A percentile compares a stretch with the other conserved stretches of the same genome.
These are phyloP conservation scores for Hymenochaete sp. DNA, from an alignment of 1,284 basidiomycete genomes.

Conservation along the genomic window DNA sequence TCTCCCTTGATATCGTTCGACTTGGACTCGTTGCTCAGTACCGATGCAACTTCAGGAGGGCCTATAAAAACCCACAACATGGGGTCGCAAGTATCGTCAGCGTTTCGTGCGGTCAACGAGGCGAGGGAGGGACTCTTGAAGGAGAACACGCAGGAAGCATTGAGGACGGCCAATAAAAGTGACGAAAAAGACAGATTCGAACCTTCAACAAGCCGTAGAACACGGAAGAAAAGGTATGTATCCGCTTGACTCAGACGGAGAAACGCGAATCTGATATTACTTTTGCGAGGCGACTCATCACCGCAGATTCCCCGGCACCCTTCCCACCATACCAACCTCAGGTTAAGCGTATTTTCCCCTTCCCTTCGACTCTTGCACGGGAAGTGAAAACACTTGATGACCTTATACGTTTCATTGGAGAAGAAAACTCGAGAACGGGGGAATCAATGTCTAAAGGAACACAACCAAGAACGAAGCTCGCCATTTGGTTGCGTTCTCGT, in stretches of 20 bases:
- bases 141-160: constrained; percentile 22
- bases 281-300: constrained; percentile 37
- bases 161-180: constrained; percentile 42
- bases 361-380: constrained; percentile 11
- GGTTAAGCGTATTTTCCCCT: constrained; percentile 36
- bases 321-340: constrained; percentile 38
- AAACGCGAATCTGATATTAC: constrained; percentile 10
- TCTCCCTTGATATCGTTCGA: constrained; percentile 11
- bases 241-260: constrained; percentile 28
- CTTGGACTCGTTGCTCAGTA: constrained; percentile 1
- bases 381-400: constrained; percentile 6
- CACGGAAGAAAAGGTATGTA: constrained; percentile 40
- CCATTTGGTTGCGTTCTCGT: constrained; percentile 12
- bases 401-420: constrained; percentile 9
- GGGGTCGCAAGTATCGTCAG: constrained; percentile 1
- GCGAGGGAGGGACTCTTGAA: constrained; percentile 3
- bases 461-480: constrained; percentile 6
- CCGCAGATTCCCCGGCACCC: constrained; percentile 52
- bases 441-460: constrained; percentile 27
- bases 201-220: constrained; percentile 36
- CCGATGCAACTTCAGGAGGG: constrained; percentile 2
- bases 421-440: constrained; percentile 25
- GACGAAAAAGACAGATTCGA: constrained; percentile 40
- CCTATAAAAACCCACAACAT: constrained; percentile 1
- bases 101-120: constrained; percentile 12